Evolutionary conservation across 2,329 filamentous ascomycete species (phyloP).

Genomic region (Furcasterigmium sp.): DNA sequence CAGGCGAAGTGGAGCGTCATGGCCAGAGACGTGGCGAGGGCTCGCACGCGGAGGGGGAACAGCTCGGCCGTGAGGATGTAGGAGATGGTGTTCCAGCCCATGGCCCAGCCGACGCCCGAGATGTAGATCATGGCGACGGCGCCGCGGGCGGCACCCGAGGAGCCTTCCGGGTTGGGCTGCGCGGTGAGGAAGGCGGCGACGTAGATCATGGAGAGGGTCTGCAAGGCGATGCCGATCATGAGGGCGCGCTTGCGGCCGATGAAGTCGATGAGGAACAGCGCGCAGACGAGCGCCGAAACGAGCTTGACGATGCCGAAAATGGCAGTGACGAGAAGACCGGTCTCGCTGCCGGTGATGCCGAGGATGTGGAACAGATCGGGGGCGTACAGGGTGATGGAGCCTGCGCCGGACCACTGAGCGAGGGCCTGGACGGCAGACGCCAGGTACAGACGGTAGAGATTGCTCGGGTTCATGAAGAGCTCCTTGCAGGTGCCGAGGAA

Average conservation of each 20-base stretch:
- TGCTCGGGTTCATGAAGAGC: slow-evolving; percentile 60
- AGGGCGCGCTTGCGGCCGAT: slow-evolving; percentile 69
- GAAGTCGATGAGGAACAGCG: slow-evolving; percentile 73
- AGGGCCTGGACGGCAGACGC: slow-evolving; percentile 65
- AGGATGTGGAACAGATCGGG: slow-evolving; percentile 68
- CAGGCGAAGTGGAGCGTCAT: slow-evolving; percentile 67
- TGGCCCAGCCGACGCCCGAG: slow-evolving; percentile 63
- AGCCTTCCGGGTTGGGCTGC: slow-evolving; percentile 51
- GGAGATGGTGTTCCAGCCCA: slow-evolving; percentile 72
- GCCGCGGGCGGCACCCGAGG: slow-evolving; percentile 51
- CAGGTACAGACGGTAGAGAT: slow-evolving; percentile 69
- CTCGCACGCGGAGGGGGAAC: slow-evolving; percentile 60
- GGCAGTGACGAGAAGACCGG: slow-evolving; percentile 67
- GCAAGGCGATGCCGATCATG: slow-evolving; percentile 53
- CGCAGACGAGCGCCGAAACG: slow-evolving; percentile 59
- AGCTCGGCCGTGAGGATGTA: slow-evolving; percentile 59
- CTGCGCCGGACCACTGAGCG: slow-evolving; percentile 68
- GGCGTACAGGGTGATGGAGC: slow-evolving; percentile 72
- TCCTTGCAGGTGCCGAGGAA: slow-evolving; percentile 63
- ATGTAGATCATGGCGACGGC: slow-evolving; percentile 72
- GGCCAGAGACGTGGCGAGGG: slow-evolving; percentile 53
- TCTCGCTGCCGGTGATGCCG: slow-evolving; percentile 61
- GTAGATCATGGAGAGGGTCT: slow-evolving; percentile 57
- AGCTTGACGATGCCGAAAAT: slow-evolving; percentile 76
- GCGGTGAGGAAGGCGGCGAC: slow-evolving; percentile 56